Evolutionary conservation across 2,329 filamentous ascomycete genomes (phyloP), one percentile per base, ranked within the genome.

Genomic region (Endocalyx cinctus): DNA sequence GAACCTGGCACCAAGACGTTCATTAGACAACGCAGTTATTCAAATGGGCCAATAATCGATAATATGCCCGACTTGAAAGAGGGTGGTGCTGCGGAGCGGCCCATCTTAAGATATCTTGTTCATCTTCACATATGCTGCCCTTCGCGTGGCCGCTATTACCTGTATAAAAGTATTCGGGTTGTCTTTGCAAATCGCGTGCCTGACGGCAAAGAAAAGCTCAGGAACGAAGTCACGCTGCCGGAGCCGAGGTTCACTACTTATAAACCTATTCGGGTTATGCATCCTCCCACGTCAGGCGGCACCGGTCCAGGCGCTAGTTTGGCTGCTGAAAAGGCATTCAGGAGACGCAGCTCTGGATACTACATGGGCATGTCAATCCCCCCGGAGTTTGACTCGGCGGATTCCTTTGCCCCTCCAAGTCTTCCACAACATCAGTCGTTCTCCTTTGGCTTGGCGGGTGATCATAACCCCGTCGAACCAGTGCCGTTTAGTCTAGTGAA

Each of bases 141-240:
- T 1, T 78, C 82, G 1, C 84, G 82, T 43, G 87, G 86, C 5
- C 79, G 89, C 10, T 94, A 82, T 57, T 97, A 88, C 50, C 69
- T 98, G 5, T 92, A 97, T 66, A 94, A 92, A 51, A 87, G 79
- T 48, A 84, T 97, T 38, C 81, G 92, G 11, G 87, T 97, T 22
- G 90, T 98, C 4, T 98, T 98, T 57, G 92, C 92, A 34, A 97
- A 97, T 55, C 79, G 92, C 17, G 90, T 96, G 0, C 90, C 92
- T 0, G 92, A 97, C 49, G 90, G 87, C 25, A 95, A 96, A 55
- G 90, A 97, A 60, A 90, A 83, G 53, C 70, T 98, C 25, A 75
- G 82, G 19, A 96, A 94, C 51, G 92, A 98, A 57, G 82, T 90
- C 5, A 88, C 92, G 23, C 73, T 85, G 39, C 90, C 90, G 0